phyloP scores from a whole-genome alignment of 164 flowering plant genomes.

The Paratinospora sagittata region DNA sequence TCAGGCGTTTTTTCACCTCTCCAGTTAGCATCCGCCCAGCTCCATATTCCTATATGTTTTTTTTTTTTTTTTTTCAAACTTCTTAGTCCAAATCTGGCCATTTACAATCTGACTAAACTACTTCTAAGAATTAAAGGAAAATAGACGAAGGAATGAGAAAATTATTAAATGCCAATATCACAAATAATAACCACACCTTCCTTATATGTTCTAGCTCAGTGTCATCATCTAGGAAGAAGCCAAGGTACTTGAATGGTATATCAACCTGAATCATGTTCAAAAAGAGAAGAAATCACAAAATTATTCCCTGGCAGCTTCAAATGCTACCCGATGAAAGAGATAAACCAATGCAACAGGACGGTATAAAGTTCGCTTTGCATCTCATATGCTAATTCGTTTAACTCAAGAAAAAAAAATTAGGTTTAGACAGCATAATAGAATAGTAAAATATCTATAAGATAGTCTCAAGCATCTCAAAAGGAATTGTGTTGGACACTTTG shows the following conservation, averaged over 20 bases:
- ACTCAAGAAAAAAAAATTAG: too few species aligned
- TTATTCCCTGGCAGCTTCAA: not conserved
- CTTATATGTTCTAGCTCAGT: constrained; percentile 74
- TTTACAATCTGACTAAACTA: not conserved
- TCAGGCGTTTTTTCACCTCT: constrained; percentile 72
- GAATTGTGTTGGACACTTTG: too few species aligned
- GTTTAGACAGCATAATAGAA: too few species aligned
- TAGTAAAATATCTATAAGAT: too few species aligned
- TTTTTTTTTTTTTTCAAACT: not conserved
- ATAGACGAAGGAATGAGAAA: not conserved
- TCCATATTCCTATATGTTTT: constrained; percentile 38
- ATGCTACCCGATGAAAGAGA: not conserved
- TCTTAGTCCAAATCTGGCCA: not conserved
- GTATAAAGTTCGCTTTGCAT: not conserved
- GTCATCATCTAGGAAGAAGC: constrained; percentile 93
- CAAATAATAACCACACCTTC: constrained; percentile 37
- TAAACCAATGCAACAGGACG: not conserved
- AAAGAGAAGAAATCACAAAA: constrained; percentile 4
- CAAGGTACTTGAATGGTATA: constrained; percentile 78
- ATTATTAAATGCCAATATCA: not conserved
- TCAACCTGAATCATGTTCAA: constrained; percentile 57
- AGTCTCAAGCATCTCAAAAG: too few species aligned
- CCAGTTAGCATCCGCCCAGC: constrained; percentile 84
- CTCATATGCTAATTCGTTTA: not conserved
- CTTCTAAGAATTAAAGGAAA: not conserved